Base-by-base conservation (phyloP, 1,284 basidiomycete species). In the Vanrija humicola region DNA sequence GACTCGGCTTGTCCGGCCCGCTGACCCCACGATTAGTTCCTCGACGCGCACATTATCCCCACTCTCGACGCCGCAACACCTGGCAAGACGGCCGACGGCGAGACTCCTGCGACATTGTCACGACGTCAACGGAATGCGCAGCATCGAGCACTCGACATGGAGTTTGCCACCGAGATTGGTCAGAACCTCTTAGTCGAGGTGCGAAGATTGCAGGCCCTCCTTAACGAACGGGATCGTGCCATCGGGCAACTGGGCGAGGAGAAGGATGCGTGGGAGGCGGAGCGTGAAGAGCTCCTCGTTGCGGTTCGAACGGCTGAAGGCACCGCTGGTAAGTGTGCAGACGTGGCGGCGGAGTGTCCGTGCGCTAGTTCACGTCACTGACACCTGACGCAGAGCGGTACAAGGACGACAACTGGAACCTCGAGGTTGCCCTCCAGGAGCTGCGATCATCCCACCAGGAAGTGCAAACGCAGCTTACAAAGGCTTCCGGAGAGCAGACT, bases 351-450 rank as follows among this genome's bases (percentile, higher is more conserved):
- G 6, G 3, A 25, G 40, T 39, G 18, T 5, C 28, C 4, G 16
- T 3, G 34, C 34, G 34, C 14, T 34, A 34, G 34, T 34, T 6
- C 23, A 8, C 14, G 18, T 46, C 48, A 29, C 43, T 51, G 14
- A 48, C 46, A 16, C 6, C 43, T 14, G 9, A 10, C 9, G 12
- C 62, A 77, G 80, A 82, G 50, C 90, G 90, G 58, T 94, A 86
- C 83, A 94, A 93, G 79, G 92, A 97, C 76, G 92, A 95, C 78
- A 97, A 96, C 74, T 98, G 95, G 95, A 94, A 97, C 71, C 86
- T 98, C 61, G 93, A 98, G 79, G 90, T 97, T 46, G 84, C 84
- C 21, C 81, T 93, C 28, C 94, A 98, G 73, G 92, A 97, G 61
- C 81, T 95, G 23, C 86, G 87, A 42, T 78, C 84, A 0, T 84